Conservation (phyloP, 2,329 filamentous ascomycete species). For the Calonectria crousiana region DNA sequence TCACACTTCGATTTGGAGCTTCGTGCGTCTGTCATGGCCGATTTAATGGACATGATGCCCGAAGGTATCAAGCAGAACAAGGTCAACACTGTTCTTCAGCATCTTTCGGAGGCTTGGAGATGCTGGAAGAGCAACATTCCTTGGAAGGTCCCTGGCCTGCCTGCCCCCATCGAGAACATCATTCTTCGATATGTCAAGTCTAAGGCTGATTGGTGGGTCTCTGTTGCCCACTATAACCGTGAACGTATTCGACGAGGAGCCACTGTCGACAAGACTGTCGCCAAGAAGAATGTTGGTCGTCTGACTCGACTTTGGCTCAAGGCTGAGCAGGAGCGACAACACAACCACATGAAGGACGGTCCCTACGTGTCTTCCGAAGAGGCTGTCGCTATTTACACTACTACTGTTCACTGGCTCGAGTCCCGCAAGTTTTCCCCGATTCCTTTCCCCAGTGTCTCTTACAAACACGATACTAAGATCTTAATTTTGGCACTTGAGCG, state of each 20-base stretch:
- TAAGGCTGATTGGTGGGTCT: constrained; percentile 99
- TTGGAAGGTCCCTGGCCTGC: constrained; percentile 97
- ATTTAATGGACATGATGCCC: constrained; percentile 99
- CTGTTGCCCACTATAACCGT: constrained; percentile 97
- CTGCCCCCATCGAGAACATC: constrained; percentile 98
- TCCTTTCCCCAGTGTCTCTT: constrained; percentile 97
- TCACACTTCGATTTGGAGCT: constrained; percentile 98
- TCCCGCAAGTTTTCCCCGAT: constrained; percentile 99
- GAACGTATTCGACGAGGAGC: constrained; percentile 96
- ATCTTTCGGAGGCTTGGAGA: constrained; percentile 97
- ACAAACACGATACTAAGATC: constrained; percentile 99
- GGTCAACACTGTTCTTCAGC: constrained; percentile 96
- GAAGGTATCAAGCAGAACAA: constrained; percentile 99
- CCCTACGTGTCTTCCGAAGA: constrained; percentile 99
- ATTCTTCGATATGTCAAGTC: constrained; percentile 99
- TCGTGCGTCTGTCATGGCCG: constrained; percentile 97
- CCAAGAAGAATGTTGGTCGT: constrained; percentile 98
- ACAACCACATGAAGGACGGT: constrained; percentile 99
- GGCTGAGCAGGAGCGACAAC: constrained; percentile 96
- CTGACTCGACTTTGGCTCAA: constrained; percentile 97
- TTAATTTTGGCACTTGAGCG: constrained; percentile 94
- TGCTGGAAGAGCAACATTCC: constrained; percentile 99
- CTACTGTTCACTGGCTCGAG: constrained; percentile 98
- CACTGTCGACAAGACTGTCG: constrained; percentile 98
- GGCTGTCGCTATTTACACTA: constrained; percentile 98